phyloP scores from a whole-genome alignment of 805 yeast genomes.

The Komagataella populi region DNA sequence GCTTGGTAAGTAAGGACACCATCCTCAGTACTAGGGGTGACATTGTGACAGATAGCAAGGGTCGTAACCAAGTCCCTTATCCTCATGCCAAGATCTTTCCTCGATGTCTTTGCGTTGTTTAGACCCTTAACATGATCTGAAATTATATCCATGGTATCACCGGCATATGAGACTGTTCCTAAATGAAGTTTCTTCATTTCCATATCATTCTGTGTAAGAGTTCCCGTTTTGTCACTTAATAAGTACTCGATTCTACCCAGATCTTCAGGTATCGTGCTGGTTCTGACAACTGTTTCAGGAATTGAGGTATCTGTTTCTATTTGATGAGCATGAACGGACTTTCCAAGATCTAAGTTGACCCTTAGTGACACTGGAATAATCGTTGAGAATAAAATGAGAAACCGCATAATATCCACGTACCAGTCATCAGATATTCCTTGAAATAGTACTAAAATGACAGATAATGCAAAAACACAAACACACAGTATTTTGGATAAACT shows the following conservation, averaged over 20 bases:
- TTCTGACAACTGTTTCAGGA: conserved; percentile 82
- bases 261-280: conserved; percentile 97
- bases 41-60: conserved; percentile 92
- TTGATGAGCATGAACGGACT: conserved; percentile 90
- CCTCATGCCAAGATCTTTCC: conserved; percentile 60
- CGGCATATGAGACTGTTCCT: conserved; percentile 86
- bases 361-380: conserved; percentile 93
- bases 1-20: conserved; percentile 81
- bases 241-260: conserved; percentile 90
- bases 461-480: conserved; percentile 67
- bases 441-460: conserved; percentile 64
- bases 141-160: conserved; percentile 86
- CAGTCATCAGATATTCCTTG: conserved; percentile 65
- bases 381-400: conserved; percentile 82
- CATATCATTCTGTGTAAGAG: conserved; percentile 97
- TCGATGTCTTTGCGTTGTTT: conserved; percentile 15
- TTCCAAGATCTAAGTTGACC: conserved; percentile 90
- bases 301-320: conserved; percentile 80
- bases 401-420: conserved; percentile 87
- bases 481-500: conserved; percentile 79
- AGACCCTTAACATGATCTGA: conserved; percentile 43
- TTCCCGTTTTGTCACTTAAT: conserved; percentile 91
- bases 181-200: conserved; percentile 85
- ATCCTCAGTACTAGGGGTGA: conserved; percentile 82
- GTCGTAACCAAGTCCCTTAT: conserved; percentile 75